Percentiles rank a stretch among this genome's conserved stretches.
Evolutionary conservation across 805 yeast genomes (phyloP).

Genomic region (Saccharomycopsis sp.): DNA sequence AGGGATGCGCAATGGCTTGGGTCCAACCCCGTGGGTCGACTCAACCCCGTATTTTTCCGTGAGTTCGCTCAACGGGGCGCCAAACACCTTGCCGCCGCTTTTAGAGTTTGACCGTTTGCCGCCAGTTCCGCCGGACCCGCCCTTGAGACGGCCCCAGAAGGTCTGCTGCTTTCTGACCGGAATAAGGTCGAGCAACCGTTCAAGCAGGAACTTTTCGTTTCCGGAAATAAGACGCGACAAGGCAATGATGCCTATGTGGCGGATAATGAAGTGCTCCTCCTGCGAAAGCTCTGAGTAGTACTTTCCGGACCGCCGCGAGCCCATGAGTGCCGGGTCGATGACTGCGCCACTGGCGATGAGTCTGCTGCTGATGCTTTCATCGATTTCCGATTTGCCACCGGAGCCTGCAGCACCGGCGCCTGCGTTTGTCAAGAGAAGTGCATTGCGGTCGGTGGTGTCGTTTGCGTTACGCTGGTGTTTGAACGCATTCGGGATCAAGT

Average conservation of each 20-base stretch:
- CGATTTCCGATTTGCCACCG: neutral
- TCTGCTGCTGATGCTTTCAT: neutral
- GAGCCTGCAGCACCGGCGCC: neutral
- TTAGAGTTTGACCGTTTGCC: conserved; percentile 18
- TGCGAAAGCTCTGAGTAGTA: conserved; percentile 60
- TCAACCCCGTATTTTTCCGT: conserved; percentile 71
- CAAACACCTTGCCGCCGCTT: conserved; percentile 52
- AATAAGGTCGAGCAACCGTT: conserved; percentile 31
- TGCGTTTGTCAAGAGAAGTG: too few relatives aligned
- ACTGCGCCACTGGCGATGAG: conserved; percentile 13
- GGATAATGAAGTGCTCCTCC: conserved; percentile 49
- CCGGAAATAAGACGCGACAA: conserved; percentile 28
- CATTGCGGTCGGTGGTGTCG: conserved; percentile 1
- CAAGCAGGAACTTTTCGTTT: conserved; percentile 28
- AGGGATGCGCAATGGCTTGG: conserved; percentile 74
- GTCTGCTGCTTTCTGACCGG: conserved; percentile 25
- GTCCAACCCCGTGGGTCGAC: conserved; percentile 79
- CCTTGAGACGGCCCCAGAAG: conserved; percentile 39
- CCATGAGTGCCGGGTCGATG: too few relatives aligned
- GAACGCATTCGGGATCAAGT: conserved; percentile 86
- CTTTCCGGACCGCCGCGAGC: conserved; percentile 28
- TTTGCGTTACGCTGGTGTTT: conserved; percentile 53
- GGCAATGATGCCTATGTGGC: conserved; percentile 54
- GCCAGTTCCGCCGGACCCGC: conserved; percentile 25
- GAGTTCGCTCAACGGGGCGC: conserved; percentile 63